A percentile compares a stretch with the other conserved stretches of the same genome.
These are phyloP conservation scores for Oryza coarctata DNA, from an alignment of 176 grass and related monocot genomes.

Conservation along the genomic window DNA sequence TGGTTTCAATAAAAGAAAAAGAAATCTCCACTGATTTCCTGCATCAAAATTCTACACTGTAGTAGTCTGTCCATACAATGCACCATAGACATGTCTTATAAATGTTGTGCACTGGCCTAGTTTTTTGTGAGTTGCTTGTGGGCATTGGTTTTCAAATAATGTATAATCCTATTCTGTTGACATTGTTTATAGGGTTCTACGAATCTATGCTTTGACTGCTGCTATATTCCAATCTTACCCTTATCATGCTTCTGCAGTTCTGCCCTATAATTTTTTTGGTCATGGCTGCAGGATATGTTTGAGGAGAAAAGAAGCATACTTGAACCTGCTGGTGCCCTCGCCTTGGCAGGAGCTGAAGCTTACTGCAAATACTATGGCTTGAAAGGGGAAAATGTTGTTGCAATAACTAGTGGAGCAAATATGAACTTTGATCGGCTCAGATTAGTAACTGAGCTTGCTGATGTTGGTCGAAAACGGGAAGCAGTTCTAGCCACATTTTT, in stretches of 20 bases:
- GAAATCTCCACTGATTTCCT: neutral
- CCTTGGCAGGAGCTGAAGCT: slow-evolving; percentile 88
- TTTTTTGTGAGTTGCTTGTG: neutral
- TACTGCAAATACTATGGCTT: slow-evolving; percentile 92
- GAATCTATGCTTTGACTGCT: neutral
- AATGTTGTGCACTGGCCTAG: neutral
- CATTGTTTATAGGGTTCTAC: neutral
- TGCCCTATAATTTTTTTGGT: slow-evolving; percentile 10
- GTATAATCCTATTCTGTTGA: neutral
- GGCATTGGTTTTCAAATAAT: neutral
- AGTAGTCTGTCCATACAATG: slow-evolving; percentile 8
- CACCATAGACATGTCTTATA: neutral
- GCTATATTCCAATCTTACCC: slow-evolving; percentile 7
- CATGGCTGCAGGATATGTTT: slow-evolving; percentile 85
- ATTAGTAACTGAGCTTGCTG: slow-evolving; percentile 91
- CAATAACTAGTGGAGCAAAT: slow-evolving; percentile 94
- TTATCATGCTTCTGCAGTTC: neutral
- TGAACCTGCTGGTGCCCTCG: slow-evolving; percentile 92
- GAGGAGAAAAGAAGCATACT: slow-evolving; percentile 99
- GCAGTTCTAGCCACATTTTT: slow-evolving; percentile 85
- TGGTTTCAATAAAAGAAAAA: neutral
- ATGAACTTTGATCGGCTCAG: slow-evolving; percentile 98
- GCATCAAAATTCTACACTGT: neutral
- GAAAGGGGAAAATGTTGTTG: slow-evolving; percentile 86
- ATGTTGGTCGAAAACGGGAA: slow-evolving; percentile 89